Percentiles rank a stretch among this genome's conserved stretches.
Evolutionary conservation across 768 basidiomycete species (phyloP).

Genomic region (Amanita rimosa): DNA sequence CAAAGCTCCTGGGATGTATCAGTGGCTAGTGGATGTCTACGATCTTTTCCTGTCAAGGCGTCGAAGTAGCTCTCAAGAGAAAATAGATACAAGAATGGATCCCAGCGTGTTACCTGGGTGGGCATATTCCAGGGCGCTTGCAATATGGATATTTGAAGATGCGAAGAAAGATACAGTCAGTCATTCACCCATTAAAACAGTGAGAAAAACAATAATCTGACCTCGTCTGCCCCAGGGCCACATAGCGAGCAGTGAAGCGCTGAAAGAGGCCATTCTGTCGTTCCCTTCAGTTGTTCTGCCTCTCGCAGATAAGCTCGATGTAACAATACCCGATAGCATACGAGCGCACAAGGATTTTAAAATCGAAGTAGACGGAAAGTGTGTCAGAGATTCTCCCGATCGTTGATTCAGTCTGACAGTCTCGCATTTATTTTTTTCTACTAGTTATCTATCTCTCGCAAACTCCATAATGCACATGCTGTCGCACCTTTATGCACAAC

Average conservation of each 20-base stretch:
- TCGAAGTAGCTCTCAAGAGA: conserved; percentile 9
- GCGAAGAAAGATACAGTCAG: conserved; percentile 28
- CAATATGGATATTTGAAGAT: conserved; percentile 42
- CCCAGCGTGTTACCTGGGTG: conserved; percentile 68
- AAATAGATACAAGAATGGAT: conserved; percentile 24
- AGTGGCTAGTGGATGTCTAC: conserved; percentile 72
- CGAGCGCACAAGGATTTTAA: conserved; percentile 53
- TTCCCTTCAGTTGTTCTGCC: conserved; percentile 80
- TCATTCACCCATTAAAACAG: neutral
- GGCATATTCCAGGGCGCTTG: conserved; percentile 61
- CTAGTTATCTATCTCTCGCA: conserved; percentile 27
- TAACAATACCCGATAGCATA: conserved; percentile 44
- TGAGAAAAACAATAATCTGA: neutral
- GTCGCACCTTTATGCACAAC: conserved; percentile 79
- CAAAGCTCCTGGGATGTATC: conserved; percentile 57
- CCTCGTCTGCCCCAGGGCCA: conserved; percentile 29
- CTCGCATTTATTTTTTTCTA: conserved; percentile 7
- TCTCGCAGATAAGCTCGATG: conserved; percentile 79
- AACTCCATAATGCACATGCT: conserved; percentile 67
- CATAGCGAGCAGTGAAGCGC: conserved; percentile 49
- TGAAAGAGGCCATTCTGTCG: conserved; percentile 60
- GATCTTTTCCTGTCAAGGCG: conserved; percentile 28
- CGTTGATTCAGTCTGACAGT: neutral
- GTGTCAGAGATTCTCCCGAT: conserved; percentile 11
- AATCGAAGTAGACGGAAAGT: conserved; percentile 61